phyloP scores from a whole-genome alignment of 768 basidiomycete species.

The Calocybe indica region DNA sequence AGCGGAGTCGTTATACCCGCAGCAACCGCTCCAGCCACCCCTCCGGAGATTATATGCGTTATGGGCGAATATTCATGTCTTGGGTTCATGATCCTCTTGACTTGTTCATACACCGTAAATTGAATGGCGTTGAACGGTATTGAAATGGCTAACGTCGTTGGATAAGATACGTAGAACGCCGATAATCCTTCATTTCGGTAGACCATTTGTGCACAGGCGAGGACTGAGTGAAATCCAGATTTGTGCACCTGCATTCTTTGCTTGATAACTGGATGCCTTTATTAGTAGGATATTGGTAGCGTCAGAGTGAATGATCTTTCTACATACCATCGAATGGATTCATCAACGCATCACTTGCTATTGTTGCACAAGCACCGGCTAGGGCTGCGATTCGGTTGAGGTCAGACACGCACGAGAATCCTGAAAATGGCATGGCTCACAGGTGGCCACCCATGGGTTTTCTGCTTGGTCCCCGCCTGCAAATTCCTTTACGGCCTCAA shows the following conservation, averaged over 20 bases:
- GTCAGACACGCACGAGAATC: slow-evolving; percentile 1
- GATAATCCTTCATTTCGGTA: slow-evolving; percentile 78
- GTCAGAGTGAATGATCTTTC: neutral
- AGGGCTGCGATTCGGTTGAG: slow-evolving; percentile 45
- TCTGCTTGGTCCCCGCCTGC: slow-evolving; percentile 78
- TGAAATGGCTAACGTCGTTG: slow-evolving; percentile 93
- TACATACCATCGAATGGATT: slow-evolving; percentile 96
- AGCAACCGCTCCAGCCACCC: slow-evolving; percentile 87
- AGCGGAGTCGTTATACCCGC: slow-evolving; percentile 95
- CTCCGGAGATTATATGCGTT: slow-evolving; percentile 90
- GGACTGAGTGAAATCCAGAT: slow-evolving; percentile 84
- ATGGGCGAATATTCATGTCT: slow-evolving; percentile 83
- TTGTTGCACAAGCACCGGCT: slow-evolving; percentile 92
- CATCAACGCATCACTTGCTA: slow-evolving; percentile 96
- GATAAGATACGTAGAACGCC: slow-evolving; percentile 98
- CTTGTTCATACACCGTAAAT: slow-evolving; percentile 92
- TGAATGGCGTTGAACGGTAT: slow-evolving; percentile 99
- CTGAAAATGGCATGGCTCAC: slow-evolving; percentile 37
- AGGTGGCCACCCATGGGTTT: slow-evolving; percentile 84
- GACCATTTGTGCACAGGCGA: slow-evolving; percentile 80
- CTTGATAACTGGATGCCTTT: slow-evolving; percentile 74
- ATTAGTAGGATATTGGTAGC: slow-evolving; percentile 11
- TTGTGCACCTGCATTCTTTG: slow-evolving; percentile 98
- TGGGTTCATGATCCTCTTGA: slow-evolving; percentile 86
- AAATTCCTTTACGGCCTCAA: slow-evolving; percentile 92